Evolutionary conservation across 306 rosid species (phyloP).

Genomic region (Inga leiocalycina): DNA sequence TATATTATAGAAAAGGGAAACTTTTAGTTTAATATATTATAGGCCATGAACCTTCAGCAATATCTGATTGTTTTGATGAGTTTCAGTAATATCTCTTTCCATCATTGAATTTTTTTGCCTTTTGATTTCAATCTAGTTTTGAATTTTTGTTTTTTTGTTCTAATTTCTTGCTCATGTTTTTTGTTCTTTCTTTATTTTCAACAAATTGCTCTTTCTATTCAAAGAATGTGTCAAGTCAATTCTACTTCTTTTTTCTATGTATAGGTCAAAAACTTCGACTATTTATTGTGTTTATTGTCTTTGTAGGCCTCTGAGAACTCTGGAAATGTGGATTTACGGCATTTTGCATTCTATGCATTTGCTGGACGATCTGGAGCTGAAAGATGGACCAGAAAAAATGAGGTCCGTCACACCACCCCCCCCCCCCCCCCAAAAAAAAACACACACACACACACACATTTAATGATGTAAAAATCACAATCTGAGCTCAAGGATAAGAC

Average conservation of each 20-base stretch:
- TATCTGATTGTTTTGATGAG: neutral
- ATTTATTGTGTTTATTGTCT: conserved; percentile 33
- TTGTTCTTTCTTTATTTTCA: neutral
- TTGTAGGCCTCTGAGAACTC: conserved; percentile 71
- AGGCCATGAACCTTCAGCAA: neutral
- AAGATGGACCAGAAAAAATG: conserved; percentile 83
- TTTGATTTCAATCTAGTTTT: neutral
- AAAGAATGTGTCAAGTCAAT: neutral
- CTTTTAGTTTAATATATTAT: neutral
- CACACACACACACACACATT: no score
- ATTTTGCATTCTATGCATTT: conserved; percentile 90
- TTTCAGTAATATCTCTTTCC: neutral
- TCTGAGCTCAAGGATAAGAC: neutral
- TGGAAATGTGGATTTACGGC: conserved; percentile 82
- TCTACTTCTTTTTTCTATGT: conserved; percentile 6
- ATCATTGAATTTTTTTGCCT: neutral
- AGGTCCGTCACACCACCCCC: conserved; percentile 43
- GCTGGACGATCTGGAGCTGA: conserved; percentile 82
- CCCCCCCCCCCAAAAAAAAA: no score
- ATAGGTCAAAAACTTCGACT: conserved; percentile 22
- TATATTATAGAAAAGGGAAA: neutral
- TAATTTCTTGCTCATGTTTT: neutral
- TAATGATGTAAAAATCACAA: neutral
- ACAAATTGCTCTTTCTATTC: neutral
- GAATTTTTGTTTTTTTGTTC: neutral